phyloP scores from a whole-genome alignment of 2,329 filamentous ascomycete genomes.

The Fusarium drepaniforme region DNA sequence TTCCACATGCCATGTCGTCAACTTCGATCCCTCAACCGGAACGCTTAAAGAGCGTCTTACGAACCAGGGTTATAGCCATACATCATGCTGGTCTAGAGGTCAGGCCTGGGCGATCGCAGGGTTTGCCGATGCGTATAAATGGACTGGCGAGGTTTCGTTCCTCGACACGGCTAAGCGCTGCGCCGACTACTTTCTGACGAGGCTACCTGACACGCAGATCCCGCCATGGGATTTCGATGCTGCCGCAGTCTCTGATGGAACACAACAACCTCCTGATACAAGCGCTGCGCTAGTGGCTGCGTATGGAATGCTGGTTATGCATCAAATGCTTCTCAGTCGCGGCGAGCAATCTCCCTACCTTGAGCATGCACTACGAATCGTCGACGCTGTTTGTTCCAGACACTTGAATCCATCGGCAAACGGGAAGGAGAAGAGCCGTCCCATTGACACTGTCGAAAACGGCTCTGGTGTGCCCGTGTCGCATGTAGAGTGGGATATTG shows the following conservation, averaged over 20 bases:
- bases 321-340: conserved; percentile 39
- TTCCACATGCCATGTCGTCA: conserved; percentile 58
- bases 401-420: conserved; percentile 34
- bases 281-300: conserved; percentile 54
- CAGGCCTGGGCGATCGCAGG: conserved; percentile 63
- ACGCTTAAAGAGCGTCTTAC: conserved; percentile 55
- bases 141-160: conserved; percentile 57
- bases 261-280: conserved; percentile 47
- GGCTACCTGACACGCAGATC: conserved; percentile 32
- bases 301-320: conserved; percentile 54
- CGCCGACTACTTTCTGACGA: conserved; percentile 58
- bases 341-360: conserved; percentile 30
- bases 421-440: background rate
- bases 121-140: conserved; percentile 59
- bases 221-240: conserved; percentile 62
- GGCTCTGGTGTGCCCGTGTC: background rate
- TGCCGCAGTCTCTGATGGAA: background rate
- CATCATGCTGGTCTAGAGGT: conserved; percentile 60
- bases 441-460: conserved; percentile 42
- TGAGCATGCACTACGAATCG: conserved; percentile 2
- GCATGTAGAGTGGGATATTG: background rate
- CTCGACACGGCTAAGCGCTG: conserved; percentile 56
- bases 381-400: conserved; percentile 11
- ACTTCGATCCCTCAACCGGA: conserved; percentile 58
- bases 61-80: conserved; percentile 59